Evolutionary conservation across 306 rosid species (phyloP), one percentile per base, ranked within the genome.

Genomic region (Arachis hypogaea): DNA sequence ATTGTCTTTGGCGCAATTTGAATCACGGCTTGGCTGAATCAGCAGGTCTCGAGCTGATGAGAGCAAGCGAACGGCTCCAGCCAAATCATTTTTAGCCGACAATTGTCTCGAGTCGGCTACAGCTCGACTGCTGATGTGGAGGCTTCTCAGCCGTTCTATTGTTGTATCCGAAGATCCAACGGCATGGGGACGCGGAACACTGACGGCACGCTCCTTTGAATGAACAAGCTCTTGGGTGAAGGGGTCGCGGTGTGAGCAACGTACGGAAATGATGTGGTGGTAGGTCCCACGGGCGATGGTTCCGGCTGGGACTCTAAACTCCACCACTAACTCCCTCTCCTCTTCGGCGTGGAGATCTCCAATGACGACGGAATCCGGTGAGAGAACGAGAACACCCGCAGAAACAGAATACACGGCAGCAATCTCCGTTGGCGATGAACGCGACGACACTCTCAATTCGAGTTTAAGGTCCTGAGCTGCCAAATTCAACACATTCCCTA

Each of bases 31-130:
- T 4, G 89, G 74, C 64, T 83, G 87, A 0, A 77, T 41, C n/a
- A 89, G 38, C 70, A 86, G 9, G 7, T 88, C 83, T 5, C 87
- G 86, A 50, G 97, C 97, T 46, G 96, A 86, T 3, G 87, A 74
- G 8, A 92, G 77, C 78, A 88, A 7, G 49, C 82, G 84, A 29
- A 82, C 71, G 12, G 97, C 96, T 9, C 90, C 90, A 0, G 86
- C 71, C 3, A 89, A 59, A 36, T 87, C 86, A 57, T 79, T 84
- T 9, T 76, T 84, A 75, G 84, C 96, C 2, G 71, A 40, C 4
- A 88, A 51, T 14, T 85, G 81, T 64, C 84, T 88, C 0, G 96
- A 86, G 73, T 89, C 96, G 28, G 96, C 96, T 7, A 92, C 86
- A 0, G 92, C 93, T 12, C 94, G 84, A 8, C 85, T 74, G 0